These are phyloP conservation scores for Funneliformis geosporum DNA, from an alignment of 192 early-diverging fungal species.

Conservation along the genomic window DNA sequence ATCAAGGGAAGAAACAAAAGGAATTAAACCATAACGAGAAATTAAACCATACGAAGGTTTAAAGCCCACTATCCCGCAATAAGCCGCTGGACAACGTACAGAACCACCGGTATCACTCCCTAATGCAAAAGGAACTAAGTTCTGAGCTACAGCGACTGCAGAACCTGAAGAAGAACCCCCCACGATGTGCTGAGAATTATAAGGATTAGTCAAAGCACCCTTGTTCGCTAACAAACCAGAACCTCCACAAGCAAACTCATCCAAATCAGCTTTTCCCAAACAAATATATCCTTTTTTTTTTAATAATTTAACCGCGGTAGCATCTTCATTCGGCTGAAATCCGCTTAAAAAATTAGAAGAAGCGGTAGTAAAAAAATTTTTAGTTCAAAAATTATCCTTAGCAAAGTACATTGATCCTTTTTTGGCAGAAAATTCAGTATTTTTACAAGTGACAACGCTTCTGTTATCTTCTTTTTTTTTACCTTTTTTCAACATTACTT, in stretches of 20 bases:
- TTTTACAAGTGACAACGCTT: too few relatives aligned
- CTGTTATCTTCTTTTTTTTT: too few relatives aligned
- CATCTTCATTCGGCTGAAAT: too few relatives aligned
- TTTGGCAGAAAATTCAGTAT: too few relatives aligned
- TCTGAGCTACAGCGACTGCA: slow-evolving; percentile 28
- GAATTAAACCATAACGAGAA: slow-evolving; percentile 53
- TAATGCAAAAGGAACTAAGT: slow-evolving; percentile 38
- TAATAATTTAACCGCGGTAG: too few relatives aligned
- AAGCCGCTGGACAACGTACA: slow-evolving; percentile 57
- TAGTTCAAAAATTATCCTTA: slow-evolving; percentile 19
- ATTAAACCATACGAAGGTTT: slow-evolving; percentile 59
- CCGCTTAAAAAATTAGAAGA: slow-evolving; percentile 20
- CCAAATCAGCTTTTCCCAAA: slow-evolving; percentile 15
- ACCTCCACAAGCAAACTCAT: slow-evolving; percentile 19
- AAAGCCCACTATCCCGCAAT: slow-evolving; percentile 60
- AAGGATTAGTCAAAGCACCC: slow-evolving; percentile 26
- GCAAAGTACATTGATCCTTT: too few relatives aligned
- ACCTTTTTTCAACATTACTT: too few relatives aligned
- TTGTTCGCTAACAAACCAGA: neutral
- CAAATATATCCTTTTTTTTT: neutral
- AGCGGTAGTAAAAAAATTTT: neutral
- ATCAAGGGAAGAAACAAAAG: slow-evolving; percentile 54
- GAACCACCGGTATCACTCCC: slow-evolving; percentile 63
- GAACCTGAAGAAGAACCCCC: slow-evolving; percentile 38
- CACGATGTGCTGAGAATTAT: slow-evolving; percentile 27